A percentile compares a stretch with the other conserved stretches of the same genome.
Evolutionary conservation across 192 early-diverging fungal genomes (phyloP).

Genomic region (Backusella australiensis): DNA sequence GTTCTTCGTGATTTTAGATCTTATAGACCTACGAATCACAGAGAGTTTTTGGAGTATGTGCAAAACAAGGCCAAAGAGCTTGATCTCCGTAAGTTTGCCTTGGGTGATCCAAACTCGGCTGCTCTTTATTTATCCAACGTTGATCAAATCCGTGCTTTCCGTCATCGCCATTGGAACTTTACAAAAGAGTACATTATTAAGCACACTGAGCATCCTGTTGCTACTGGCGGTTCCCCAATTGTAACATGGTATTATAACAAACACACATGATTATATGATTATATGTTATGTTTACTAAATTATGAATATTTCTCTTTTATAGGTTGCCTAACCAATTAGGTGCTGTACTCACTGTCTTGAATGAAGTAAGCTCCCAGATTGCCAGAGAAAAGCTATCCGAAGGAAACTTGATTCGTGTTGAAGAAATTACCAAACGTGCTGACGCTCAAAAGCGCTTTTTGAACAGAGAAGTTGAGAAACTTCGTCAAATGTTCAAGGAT

Average conservation of each 20-base stretch:
- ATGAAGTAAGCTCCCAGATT: constrained; percentile 54
- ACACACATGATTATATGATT: not conserved
- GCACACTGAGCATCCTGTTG: constrained; percentile 68
- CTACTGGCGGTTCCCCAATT: constrained; percentile 72
- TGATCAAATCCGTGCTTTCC: constrained; percentile 81
- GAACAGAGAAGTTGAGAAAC: constrained; percentile 58
- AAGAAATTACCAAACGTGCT: constrained; percentile 57
- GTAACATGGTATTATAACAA: constrained; percentile 45
- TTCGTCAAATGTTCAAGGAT: constrained; percentile 38
- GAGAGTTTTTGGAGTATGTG: constrained; percentile 71
- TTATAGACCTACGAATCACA: constrained; percentile 80
- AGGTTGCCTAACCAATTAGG: constrained; percentile 73
- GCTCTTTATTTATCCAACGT: constrained; percentile 76
- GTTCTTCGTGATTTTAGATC: constrained; percentile 72
- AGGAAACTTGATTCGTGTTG: constrained; percentile 58
- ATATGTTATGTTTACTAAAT: not conserved
- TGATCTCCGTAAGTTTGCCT: constrained; percentile 57
- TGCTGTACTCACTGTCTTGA: constrained; percentile 61
- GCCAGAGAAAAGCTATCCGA: constrained; percentile 52
- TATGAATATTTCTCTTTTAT: constrained; percentile 43
- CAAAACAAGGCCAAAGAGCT: constrained; percentile 47
- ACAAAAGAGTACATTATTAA: constrained; percentile 86
- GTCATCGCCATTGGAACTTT: constrained; percentile 87
- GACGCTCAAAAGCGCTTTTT: constrained; percentile 63
- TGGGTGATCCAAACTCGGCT: constrained; percentile 58